Evolutionary conservation across 768 basidiomycete genomes (phyloP), one percentile per base, ranked within the genome.

Genomic region (Macrolepiota dolichaula): DNA sequence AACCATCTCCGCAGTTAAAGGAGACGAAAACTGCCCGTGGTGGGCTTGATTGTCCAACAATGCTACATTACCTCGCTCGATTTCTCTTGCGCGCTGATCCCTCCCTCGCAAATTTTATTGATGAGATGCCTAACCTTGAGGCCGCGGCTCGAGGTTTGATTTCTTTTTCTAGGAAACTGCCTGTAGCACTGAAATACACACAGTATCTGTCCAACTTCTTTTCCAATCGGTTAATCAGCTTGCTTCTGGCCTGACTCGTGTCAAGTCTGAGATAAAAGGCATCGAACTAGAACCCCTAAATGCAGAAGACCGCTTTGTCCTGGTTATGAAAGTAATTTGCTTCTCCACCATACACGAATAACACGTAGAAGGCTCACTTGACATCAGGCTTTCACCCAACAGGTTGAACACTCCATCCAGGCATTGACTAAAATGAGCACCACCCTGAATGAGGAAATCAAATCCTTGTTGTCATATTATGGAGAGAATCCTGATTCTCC

Each of bases 31-130:
- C 92, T 0, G 85, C 82, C 0, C 87, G 84, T 59, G 83, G 82
- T 0, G 82, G 83, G 0, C 52, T 83, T 0, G 85, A 85, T 6
- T 96, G 92, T 65, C 93, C 94, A 0, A 96, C 94, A 0, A 76
- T 98, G n/a, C 78, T 97, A 12, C 95, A 96, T 71, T 96, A 94
- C 69, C 71, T 96, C n/a, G 92, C 91, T 12, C 81, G 83, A 51
- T 81, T 91, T 5, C 77, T 96, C 15, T 67, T 91, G 59, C 82
- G 87, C 32, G 81, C 80, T 5, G 87, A 95, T 68, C 82, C 89
- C 0, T 75, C 79, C 0, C 70, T 92, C 12, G 74, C 89, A 4
- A 79, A 79, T 17, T 96, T 95, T 71, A 81, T 91, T 3, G 88
- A 92, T 25, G 94, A 96, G 12, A 73, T 92, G 66, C 88, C 92